Evolutionary conservation across 2,329 filamentous ascomycete genomes (phyloP), one percentile per base, ranked within the genome.

Genomic region (Drechslerella coelobrocha): DNA sequence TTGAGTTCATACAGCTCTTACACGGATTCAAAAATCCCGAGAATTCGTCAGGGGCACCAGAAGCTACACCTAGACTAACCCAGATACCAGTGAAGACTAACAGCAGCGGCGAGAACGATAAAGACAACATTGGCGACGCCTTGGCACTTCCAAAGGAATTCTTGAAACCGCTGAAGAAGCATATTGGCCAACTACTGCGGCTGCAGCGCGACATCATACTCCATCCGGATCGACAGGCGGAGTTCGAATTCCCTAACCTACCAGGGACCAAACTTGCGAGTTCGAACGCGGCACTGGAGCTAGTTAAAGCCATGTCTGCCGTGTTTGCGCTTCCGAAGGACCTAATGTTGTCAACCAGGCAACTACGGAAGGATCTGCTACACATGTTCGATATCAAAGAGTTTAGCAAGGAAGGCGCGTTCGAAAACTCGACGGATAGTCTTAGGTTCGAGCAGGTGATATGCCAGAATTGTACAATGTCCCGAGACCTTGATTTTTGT

Each of bases 1-100:
- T 96, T 12, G 91, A 96, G 77, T 99, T 97, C 79, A 90, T 99
- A 74, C 88, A 96, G 74, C 83, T 97, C 60, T 97, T 99, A 92
- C 92, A 97, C 76, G 81, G 83, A 10, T 83, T 92, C 72, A 99
- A 97, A 79, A 86, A 88, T 4, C 88, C 89, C 12, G 34, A 79
- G 72, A n/a, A 78, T 74, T 17, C 81, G 83, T 56, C 80, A 80
- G 1, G 80, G 81, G 43, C 61, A 31, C 26, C 68, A 72, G 72
- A 57, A 68, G 81, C 80, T 12, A 88, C 83, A 26, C 84, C 82
- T 48, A 84, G 83, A 19, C 81, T 84, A 63, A 89, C 82, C 1
- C 88, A 84, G 75, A 80, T 88, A 84, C 50, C 78, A 83, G 3
- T 89, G 89, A 73, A 82, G 88, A 7, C 84, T 85, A 24, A 85